phyloP scores from a whole-genome alignment of 176 grass and related monocot genomes.

The Ensete glaucum region DNA sequence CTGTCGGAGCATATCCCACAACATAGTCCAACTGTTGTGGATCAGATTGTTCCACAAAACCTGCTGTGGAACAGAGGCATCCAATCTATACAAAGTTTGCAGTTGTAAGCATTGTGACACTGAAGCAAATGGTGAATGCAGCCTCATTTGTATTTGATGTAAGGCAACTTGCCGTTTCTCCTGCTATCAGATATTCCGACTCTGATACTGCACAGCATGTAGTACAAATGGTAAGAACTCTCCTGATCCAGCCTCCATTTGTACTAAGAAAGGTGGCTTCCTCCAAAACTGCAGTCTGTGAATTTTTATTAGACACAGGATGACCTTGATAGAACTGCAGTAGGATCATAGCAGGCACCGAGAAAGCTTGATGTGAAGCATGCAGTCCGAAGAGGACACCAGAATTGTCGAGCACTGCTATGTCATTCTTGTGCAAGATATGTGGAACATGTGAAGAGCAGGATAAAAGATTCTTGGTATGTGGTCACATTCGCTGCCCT shows the following conservation, averaged over 20 bases:
- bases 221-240: conserved; percentile 22
- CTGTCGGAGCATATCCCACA: conserved; percentile 44
- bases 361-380: conserved; percentile 40
- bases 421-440: conserved; percentile 64
- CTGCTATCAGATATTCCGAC: conserved; percentile 38
- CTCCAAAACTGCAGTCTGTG: conserved; percentile 65
- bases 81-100: conserved; percentile 22
- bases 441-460: conserved; percentile 74
- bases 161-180: conserved; percentile 66
- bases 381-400: conserved; percentile 41
- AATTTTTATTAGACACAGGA: conserved; percentile 27
- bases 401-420: conserved; percentile 41
- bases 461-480: conserved; percentile 68
- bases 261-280: conserved; percentile 24
- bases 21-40: conserved; percentile 40
- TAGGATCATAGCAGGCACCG: conserved; percentile 19
- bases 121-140: conserved; percentile 34
- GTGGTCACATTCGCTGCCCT: conserved; percentile 56
- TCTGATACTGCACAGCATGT: conserved; percentile 53
- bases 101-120: conserved; percentile 59
- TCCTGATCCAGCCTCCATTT: conserved; percentile 17
- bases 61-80: conserved; percentile 31
- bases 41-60: conserved; percentile 69
- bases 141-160: conserved; percentile 76
- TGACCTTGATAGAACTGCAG: conserved; percentile 27